Base-by-base conservation (phyloP, 2,329 filamentous ascomycete species). In the Hortaea werneckii region DNA sequence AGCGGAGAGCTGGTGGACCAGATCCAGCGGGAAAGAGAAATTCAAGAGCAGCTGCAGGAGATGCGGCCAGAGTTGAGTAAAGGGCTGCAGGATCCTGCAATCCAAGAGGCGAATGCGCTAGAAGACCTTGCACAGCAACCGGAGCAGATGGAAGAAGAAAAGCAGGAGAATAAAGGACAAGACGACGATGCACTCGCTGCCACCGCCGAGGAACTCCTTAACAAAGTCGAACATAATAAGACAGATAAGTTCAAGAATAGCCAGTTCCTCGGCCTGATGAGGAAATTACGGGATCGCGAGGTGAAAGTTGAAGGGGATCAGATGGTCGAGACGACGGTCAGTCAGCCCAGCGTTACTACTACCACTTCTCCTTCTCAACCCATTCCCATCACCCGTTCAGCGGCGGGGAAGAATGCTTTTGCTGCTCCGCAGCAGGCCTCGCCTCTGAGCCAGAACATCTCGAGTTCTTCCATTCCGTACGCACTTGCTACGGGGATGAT, bases 231-330 rank as follows among this genome's bases (percentile, higher is more conserved):
- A 13, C 71, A 81, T 55, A 82, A 90, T 54, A 75, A 78, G 47
- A 82, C 76, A 45, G 69, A 79, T 40, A 90, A 90, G 59, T 92
- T 92, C 64, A 78, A 80, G 56, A 79, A 88, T 58, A 89, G 85
- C 54, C 78, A 78, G 48, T 94, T 94, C 58, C 67, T 90, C 1
- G 73, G 76, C 4, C 69, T 94, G 40, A 92, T 94, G 86, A 78
- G 83, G 28, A 76, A 78, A 48, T 77, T 92, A 45, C 76, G 83
- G 43, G 80, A 86, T 58, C 73, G 76, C 45, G 81, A 92, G 66
- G 79, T 88, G 10, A 76, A 76, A 41, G 79, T 92, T 34, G 75
- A 85, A 53, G 84, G 82, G 37, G 82, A 87, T 60, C 77, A 79
- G 56, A 72, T 85, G 57, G 78, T 83, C 40, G 73, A 77, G 57